A percentile compares a stretch with the other conserved stretches of the same genome.
These are phyloP conservation scores for Diphasiastrum complanatum DNA, from an alignment of 83 land plant genomes.

Conservation along the genomic window DNA sequence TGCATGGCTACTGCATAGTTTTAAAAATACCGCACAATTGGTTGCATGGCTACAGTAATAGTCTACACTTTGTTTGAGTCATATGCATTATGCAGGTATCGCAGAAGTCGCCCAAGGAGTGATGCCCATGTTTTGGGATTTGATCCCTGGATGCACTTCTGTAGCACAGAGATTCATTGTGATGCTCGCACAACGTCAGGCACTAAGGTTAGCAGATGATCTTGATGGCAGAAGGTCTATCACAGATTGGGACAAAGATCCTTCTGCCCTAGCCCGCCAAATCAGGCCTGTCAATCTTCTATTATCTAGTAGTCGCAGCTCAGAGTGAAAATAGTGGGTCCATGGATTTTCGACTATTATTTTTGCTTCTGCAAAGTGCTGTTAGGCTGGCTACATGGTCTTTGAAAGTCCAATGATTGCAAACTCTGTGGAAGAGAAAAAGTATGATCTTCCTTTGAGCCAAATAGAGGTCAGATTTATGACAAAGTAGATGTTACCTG, in stretches of 20 bases:
- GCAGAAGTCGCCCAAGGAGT: conserved; percentile 21
- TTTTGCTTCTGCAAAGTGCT: too few species aligned
- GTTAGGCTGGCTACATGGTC: too few species aligned
- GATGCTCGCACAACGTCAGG: conserved; percentile 46
- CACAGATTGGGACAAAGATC: conserved; percentile 33
- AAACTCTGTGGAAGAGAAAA: too few species aligned
- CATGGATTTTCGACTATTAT: too few species aligned
- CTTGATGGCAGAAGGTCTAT: conserved; percentile 37
- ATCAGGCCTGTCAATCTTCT: conserved; percentile 20
- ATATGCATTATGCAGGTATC: conserved; percentile 24
- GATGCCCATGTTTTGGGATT: conserved; percentile 32
- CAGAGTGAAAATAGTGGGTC: too few species aligned
- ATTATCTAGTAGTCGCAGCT: too few species aligned
- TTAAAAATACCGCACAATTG: background rate
- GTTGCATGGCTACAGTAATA: background rate
- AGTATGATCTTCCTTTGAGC: too few species aligned
- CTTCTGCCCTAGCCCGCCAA: conserved; percentile 26
- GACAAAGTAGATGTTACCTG: too few species aligned
- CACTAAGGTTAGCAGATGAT: conserved; percentile 48
- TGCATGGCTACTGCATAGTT: background rate
- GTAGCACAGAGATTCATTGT: conserved; percentile 37
- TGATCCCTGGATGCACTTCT: conserved; percentile 35
- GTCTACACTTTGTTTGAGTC: background rate
- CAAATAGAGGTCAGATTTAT: too few species aligned
- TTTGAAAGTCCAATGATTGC: too few species aligned